phyloP scores from a whole-genome alignment of 805 yeast species.

The Gaillardinia entomophila region DNA sequence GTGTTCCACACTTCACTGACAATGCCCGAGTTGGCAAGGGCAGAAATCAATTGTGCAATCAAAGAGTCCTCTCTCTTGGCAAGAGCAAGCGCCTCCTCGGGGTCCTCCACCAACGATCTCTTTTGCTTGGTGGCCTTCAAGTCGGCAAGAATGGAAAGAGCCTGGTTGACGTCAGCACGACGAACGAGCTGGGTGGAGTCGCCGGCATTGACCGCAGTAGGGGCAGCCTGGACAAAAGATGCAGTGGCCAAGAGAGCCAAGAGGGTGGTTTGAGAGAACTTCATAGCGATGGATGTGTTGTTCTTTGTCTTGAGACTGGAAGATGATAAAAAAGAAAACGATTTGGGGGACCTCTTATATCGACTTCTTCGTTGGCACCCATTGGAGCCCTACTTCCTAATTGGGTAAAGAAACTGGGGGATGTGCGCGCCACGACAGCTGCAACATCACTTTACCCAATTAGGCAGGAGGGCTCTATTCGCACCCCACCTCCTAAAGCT shows the following conservation, averaged over 20 bases:
- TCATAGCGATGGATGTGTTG: constrained; percentile 20
- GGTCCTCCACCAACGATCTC: constrained; percentile 28
- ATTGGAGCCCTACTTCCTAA: background rate
- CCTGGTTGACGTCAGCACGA: constrained; percentile 30
- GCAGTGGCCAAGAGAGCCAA: constrained; percentile 35
- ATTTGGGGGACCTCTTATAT: too few species aligned
- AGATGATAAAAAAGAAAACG: background rate
- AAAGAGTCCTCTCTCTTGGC: constrained; percentile 30
- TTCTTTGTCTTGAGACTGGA: background rate
- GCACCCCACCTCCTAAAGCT: too few species aligned
- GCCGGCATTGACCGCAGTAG: constrained; percentile 6
- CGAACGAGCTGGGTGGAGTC: constrained; percentile 20
- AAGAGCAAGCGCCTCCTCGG: constrained; percentile 19
- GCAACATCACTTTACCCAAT: too few species aligned
- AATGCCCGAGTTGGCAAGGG: constrained; percentile 34
- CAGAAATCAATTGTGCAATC: constrained; percentile 29
- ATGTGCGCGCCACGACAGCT: too few species aligned
- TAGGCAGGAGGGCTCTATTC: too few species aligned
- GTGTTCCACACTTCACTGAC: constrained; percentile 28
- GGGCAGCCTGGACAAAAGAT: constrained; percentile 32
- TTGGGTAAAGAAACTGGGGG: too few species aligned
- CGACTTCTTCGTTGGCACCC: background rate
- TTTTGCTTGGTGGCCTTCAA: constrained; percentile 27
- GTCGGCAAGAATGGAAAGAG: constrained; percentile 27
- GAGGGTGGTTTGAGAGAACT: constrained; percentile 33